Percentiles rank a stretch among this genome's conserved stretches.
Evolutionary conservation across 345 rosid species (phyloP).

Genomic region (Populus simonii): DNA sequence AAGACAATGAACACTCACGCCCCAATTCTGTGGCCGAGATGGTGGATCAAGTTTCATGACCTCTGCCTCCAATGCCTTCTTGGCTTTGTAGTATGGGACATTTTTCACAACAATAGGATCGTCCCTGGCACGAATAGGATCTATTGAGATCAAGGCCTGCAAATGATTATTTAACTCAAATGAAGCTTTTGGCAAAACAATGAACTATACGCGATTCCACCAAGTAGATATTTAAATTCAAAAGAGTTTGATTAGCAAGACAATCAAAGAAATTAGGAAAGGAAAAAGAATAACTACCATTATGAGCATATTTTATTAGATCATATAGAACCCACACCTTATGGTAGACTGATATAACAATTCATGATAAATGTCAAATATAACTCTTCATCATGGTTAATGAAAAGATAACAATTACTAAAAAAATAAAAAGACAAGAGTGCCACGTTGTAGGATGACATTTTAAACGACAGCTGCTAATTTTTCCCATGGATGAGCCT

Average conservation of each 20-base stretch:
- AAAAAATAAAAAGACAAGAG: background rate
- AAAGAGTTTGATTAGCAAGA: background rate
- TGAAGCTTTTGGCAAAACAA: constrained; percentile 1
- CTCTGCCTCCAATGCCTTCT: constrained; percentile 73
- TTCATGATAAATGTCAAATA: background rate
- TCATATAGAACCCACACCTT: background rate
- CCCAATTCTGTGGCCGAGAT: constrained; percentile 87
- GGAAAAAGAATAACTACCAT: background rate
- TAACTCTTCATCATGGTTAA: background rate
- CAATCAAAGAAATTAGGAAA: background rate
- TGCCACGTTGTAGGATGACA: background rate
- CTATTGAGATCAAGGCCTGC: constrained; percentile 76
- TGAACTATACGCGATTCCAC: background rate
- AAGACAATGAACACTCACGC: constrained; percentile 51
- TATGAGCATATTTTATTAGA: background rate
- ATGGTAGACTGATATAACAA: background rate
- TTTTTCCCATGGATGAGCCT: background rate
- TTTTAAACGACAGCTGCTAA: background rate
- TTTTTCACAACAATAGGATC: constrained; percentile 79
- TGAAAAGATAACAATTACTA: background rate
- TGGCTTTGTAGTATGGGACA: constrained; percentile 79
- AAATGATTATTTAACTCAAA: constrained; percentile 7
- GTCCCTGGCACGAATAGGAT: constrained; percentile 79
- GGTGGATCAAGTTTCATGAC: constrained; percentile 73
- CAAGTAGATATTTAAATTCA: background rate